Evolutionary conservation across 352 stramenopile genomes (phyloP).

Genomic region (Globisporangium mamillatum): DNA sequence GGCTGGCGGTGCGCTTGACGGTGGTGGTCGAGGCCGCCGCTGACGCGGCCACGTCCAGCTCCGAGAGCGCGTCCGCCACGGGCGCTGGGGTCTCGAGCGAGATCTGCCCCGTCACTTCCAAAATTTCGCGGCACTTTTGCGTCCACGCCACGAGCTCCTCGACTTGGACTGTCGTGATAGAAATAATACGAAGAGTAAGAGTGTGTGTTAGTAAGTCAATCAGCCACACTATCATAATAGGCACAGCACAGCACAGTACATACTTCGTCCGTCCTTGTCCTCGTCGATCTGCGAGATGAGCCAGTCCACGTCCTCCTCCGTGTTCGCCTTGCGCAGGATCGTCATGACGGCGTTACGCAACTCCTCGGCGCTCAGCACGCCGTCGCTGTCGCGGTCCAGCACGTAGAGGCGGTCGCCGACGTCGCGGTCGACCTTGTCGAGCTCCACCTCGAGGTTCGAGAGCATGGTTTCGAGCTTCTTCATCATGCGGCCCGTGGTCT

Average conservation of each 20-base stretch:
- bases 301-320: conserved; percentile 94
- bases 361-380: conserved; percentile 94
- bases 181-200: conserved; percentile 15
- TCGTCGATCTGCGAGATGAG: conserved; percentile 92
- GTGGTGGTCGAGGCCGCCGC: conserved; percentile 37
- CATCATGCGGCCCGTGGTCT: conserved; percentile 90
- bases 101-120: conserved; percentile 85
- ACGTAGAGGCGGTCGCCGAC: conserved; percentile 98
- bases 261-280: conserved; percentile 88
- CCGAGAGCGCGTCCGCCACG: conserved; percentile 13
- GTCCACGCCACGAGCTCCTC: conserved; percentile 92
- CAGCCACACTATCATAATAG: conserved; percentile 14
- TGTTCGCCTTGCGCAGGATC: conserved; percentile 92
- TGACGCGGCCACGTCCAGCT: conserved; percentile 21
- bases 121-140: conserved; percentile 80
- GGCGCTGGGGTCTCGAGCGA: conserved; percentile 34
- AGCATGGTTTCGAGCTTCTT: conserved; percentile 93
- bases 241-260: conserved; percentile 20
- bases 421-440: conserved; percentile 93
- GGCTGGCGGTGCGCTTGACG: conserved; percentile 64
- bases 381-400: conserved; percentile 96
- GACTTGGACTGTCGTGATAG: conserved; percentile 76
- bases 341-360: conserved; percentile 94
- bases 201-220: conserved; percentile 7
- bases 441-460: conserved; percentile 91